Evolutionary conservation across 177 flowering plant genomes (phyloP).

Genomic region (Vitis hybrid): DNA sequence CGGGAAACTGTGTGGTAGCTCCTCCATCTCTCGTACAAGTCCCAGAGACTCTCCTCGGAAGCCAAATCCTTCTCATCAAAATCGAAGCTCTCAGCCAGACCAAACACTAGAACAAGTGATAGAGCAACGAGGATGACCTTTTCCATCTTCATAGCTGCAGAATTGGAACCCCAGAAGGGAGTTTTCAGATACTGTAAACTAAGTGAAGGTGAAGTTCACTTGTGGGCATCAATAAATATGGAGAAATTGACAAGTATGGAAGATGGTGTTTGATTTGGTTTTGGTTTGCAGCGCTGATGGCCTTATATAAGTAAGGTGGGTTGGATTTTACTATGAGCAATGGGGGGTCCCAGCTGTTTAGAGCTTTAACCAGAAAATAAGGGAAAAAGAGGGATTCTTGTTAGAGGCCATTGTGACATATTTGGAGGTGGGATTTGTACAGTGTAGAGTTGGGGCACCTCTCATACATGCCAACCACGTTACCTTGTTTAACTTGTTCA

Average conservation of each 20-base stretch:
- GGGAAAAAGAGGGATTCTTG: background rate
- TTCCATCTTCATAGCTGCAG: conserved; percentile 14
- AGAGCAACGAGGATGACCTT: conserved; percentile 26
- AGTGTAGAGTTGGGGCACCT: background rate
- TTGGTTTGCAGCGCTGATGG: background rate
- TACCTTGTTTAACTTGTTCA: conserved; percentile 6
- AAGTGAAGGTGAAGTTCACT: background rate
- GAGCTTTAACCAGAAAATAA: conserved; percentile 14
- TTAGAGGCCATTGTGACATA: background rate
- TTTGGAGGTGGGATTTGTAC: conserved; percentile 4
- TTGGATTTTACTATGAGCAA: too few species aligned
- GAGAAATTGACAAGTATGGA: background rate
- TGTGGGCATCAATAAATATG: background rate
- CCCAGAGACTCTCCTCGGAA: conserved; percentile 50
- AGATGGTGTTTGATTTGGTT: background rate
- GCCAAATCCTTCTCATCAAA: conserved; percentile 44
- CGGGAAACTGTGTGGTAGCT: conserved; percentile 43
- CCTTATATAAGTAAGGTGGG: conserved; percentile 1
- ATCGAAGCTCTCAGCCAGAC: conserved; percentile 33
- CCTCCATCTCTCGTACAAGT: conserved; percentile 57
- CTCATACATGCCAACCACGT: conserved; percentile 14
- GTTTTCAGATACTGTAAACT: too few species aligned
- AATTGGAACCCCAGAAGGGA: too few species aligned
- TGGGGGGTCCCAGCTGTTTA: background rate
- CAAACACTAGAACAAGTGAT: conserved; percentile 26